Base-by-base conservation (phyloP, 805 yeast species). In the Candida manassasensis region DNA sequence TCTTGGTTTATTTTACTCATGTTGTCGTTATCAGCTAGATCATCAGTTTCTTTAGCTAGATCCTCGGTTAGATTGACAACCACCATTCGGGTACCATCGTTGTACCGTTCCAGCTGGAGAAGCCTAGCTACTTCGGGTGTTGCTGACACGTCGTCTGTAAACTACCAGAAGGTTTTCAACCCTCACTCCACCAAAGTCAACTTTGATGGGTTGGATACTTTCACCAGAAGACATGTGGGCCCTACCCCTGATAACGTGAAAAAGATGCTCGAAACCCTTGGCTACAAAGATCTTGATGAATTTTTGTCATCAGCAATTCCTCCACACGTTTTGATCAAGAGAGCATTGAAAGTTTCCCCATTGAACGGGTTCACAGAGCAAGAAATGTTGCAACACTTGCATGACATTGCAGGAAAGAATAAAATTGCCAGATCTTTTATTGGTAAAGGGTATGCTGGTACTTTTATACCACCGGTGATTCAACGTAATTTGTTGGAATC, bases 381-480 rank as follows among this genome's bases (percentile, higher is more conserved):
- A 39, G 82, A 87, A 57, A 80, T 90, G 81, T 58, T 86, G 26
- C 69, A 68, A 2, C 81, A 84, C 45, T 65, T 90, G 45, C 68
- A 73, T 40, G 64, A 69, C 36, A 67, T 93, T 35, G 96, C 96
- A 0, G 54, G 67, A 27, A 80, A 86, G 56, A 93, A 93, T 67
- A 75, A 75, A 49, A 71, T 83, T 22, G 74, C 75, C 44, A 77
- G 77, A 59, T 77, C 89, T 27, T 81, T 80, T 48, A 90, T 93
- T 40, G 98, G 98, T 43, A 84, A 85, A 57, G 98, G 98, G 27
- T 93, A 90, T 61, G 84, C 86, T 48, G 95, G 95, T 40, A 90
- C 97, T 0, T 69, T 75, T 35, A 67, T 86, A 30, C 98, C 98
- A 0, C 83, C 95, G 2, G 96, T 90, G 22, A 84, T 93, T 48